phyloP scores from a whole-genome alignment of 306 rosid species.

The Trichosanthes truncata region DNA sequence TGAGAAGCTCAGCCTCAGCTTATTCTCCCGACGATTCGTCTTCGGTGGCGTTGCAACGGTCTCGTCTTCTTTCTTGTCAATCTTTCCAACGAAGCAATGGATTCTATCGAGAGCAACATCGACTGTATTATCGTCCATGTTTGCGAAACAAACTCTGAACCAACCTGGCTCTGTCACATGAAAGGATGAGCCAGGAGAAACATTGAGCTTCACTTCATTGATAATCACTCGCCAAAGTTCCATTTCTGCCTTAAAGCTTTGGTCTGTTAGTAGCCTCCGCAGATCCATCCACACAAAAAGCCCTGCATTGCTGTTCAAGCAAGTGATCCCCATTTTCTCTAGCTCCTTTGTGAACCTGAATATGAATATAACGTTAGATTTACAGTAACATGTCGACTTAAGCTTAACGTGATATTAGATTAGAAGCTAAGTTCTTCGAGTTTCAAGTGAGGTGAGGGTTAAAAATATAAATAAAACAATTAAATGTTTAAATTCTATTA shows the following conservation, averaged over 20 bases:
- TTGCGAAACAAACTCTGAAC: slow-evolving; percentile 92
- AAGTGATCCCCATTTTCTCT: slow-evolving; percentile 39
- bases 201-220: slow-evolving; percentile 74
- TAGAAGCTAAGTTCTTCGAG: no score
- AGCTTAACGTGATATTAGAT: no score
- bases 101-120: slow-evolving; percentile 56
- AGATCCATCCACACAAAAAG: slow-evolving; percentile 82
- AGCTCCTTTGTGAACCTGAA: slow-evolving; percentile 38
- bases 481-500: no score
- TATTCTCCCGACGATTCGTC: slow-evolving; percentile 25
- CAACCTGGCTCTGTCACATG: slow-evolving; percentile 74
- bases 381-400: not conserved
- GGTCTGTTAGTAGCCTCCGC: slow-evolving; percentile 37
- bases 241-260: slow-evolving; percentile 54
- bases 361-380: not conserved
- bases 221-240: slow-evolving; percentile 54
- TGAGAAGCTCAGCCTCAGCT: slow-evolving; percentile 47
- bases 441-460: no score
- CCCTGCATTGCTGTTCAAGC: slow-evolving; percentile 70
- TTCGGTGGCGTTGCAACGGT: not conserved
- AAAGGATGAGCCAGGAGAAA: slow-evolving; percentile 85
- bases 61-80: slow-evolving; percentile 8
- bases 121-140: slow-evolving; percentile 63
- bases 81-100: slow-evolving; percentile 29
- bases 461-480: no score